phyloP scores from a whole-genome alignment of 257 asterid species.

The Primulina huaijiensis region DNA sequence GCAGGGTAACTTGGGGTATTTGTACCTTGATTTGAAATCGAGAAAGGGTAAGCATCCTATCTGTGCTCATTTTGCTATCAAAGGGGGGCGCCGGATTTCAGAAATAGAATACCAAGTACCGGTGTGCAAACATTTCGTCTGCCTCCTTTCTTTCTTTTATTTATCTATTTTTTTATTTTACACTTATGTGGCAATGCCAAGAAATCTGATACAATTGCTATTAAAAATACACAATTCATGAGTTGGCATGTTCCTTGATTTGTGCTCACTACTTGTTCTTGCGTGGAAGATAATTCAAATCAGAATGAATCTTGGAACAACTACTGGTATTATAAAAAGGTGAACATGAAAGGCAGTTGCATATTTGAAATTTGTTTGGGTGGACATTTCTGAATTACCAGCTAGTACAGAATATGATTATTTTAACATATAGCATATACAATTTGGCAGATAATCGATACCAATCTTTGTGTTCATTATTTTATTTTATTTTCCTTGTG shows the following conservation, averaged over 20 bases:
- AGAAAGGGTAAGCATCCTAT: slow-evolving; percentile 85
- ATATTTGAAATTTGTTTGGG: slow-evolving; percentile 1
- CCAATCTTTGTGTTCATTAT: slow-evolving; percentile 3
- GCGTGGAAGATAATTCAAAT: not conserved
- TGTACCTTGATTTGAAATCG: slow-evolving; percentile 91
- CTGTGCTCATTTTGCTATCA: slow-evolving; percentile 95
- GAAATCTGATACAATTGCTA: slow-evolving; percentile 14
- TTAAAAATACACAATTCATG: slow-evolving; percentile 16
- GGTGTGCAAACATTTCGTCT: slow-evolving; percentile 42
- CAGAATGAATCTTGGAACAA: too few species aligned
- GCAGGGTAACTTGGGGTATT: slow-evolving; percentile 89
- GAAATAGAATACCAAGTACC: slow-evolving; percentile 89
- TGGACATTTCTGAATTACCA: not conserved
- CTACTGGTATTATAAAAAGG: not conserved
- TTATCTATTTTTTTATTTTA: slow-evolving; percentile 19
- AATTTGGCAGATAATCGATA: slow-evolving; percentile 13
- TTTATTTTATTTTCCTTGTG: slow-evolving; percentile 19
- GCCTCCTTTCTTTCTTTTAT: slow-evolving; percentile 12
- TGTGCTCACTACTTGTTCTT: slow-evolving; percentile 6
- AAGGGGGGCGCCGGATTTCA: slow-evolving; percentile 87
- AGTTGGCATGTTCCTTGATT: not conserved
- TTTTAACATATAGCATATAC: not conserved
- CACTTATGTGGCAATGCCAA: not conserved
- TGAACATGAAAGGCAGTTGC: not conserved
- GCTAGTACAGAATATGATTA: not conserved